Conservation (phyloP, 495 filamentous ascomycete species). For the Margaritispora aquatica region DNA sequence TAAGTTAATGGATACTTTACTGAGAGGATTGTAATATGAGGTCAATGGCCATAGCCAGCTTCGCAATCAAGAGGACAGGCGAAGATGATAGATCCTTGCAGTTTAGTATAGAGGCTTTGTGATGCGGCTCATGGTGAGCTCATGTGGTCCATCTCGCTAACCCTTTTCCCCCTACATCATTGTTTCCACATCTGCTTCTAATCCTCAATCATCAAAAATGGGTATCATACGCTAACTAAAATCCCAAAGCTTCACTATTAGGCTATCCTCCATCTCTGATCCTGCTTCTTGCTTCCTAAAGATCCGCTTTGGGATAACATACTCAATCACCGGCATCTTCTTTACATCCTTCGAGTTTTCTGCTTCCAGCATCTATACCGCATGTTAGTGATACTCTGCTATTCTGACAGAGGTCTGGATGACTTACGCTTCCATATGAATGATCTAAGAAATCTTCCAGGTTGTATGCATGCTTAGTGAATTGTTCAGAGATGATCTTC, state of each 20-base stretch:
- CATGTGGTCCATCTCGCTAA: background rate
- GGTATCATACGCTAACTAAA: conserved; percentile 29
- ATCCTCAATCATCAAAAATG: background rate
- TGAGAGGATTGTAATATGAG: no score
- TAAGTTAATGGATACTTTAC: no score
- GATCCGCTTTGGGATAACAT: conserved; percentile 85
- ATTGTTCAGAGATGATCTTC: conserved; percentile 93
- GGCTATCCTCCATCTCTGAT: conserved; percentile 26
- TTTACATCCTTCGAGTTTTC: conserved; percentile 78
- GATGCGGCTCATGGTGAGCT: background rate
- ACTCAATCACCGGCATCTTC: conserved; percentile 85
- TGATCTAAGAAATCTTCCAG: conserved; percentile 96
- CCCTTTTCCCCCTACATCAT: background rate
- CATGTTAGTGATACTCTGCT: background rate
- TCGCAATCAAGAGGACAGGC: background rate
- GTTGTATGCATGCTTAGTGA: conserved; percentile 89
- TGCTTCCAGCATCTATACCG: conserved; percentile 61
- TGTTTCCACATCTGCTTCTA: background rate
- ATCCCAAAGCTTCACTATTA: conserved; percentile 51
- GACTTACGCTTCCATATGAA: conserved; percentile 76
- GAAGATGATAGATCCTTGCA: background rate
- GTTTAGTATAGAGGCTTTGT: background rate
- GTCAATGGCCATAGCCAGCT: background rate
- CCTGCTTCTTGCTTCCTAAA: conserved; percentile 56
- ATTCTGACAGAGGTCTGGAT: background rate